Evolutionary conservation across 306 rosid species (phyloP).

Genomic region (Ziziphus jujuba): DNA sequence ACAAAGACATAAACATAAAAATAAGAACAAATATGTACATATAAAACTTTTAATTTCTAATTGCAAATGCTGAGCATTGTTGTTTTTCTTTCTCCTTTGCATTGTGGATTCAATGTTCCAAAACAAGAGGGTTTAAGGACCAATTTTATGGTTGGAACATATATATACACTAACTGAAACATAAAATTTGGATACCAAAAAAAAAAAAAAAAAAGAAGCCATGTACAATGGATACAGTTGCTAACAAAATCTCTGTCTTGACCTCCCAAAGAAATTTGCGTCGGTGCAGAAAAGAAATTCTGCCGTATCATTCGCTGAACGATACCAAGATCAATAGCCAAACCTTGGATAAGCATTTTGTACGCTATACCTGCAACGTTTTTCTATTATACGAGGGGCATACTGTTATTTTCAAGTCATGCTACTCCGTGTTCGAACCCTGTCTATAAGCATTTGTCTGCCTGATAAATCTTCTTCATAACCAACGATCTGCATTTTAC

Average conservation of each 20-base stretch:
- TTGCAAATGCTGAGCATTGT: too few relatives aligned
- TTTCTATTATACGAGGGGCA: background rate
- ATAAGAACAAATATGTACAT: too few relatives aligned
- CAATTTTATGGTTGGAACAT: too few relatives aligned
- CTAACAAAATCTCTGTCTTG: constrained; percentile 22
- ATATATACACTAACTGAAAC: too few relatives aligned
- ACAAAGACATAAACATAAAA: too few relatives aligned
- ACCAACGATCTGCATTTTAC: constrained; percentile 67
- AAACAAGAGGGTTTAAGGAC: too few relatives aligned
- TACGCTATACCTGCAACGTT: background rate
- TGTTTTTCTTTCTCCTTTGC: too few relatives aligned
- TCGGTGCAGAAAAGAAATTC: constrained; percentile 6
- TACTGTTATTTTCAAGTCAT: constrained; percentile 30
- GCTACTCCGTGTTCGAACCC: constrained; percentile 74
- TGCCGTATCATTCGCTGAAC: constrained; percentile 25
- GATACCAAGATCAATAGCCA: constrained; percentile 19
- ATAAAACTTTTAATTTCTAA: too few relatives aligned
- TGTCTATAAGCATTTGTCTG: constrained; percentile 89
- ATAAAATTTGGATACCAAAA: too few relatives aligned
- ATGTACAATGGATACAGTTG: constrained; percentile 15
- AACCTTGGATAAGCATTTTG: constrained; percentile 2
- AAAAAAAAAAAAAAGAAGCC: constrained; percentile 6
- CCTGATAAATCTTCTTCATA: constrained; percentile 92
- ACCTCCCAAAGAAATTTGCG: background rate
- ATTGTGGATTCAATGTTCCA: too few relatives aligned